phyloP scores from a whole-genome alignment of 495 filamentous ascomycete species.

The Hypomontagnella monticulosa region DNA sequence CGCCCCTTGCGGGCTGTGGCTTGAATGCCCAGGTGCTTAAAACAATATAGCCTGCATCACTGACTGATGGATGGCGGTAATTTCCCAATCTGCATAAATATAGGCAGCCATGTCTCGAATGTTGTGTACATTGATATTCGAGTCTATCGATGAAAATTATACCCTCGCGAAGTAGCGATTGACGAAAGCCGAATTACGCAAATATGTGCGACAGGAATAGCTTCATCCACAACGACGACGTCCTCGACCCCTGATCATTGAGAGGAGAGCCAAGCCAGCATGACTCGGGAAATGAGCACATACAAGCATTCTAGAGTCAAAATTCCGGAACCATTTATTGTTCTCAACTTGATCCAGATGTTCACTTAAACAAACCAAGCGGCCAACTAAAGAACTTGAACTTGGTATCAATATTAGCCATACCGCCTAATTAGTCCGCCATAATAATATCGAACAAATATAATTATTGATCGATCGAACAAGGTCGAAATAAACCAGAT shows the following conservation, averaged over 20 bases:
- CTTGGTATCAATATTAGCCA: neutral
- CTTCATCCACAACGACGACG: neutral
- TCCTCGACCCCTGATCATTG: slow-evolving; percentile 6
- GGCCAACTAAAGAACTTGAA: neutral
- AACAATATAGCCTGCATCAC: neutral
- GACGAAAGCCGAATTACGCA: neutral
- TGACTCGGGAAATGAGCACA: slow-evolving; percentile 2
- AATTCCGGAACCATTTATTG: neutral
- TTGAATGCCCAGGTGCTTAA: slow-evolving; percentile 9
- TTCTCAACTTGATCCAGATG: neutral
- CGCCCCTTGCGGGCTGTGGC: slow-evolving; percentile 20
- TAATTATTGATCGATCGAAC: neutral
- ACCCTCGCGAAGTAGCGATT: neutral
- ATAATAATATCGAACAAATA: neutral
- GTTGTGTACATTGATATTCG: no score
- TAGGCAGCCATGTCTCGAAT: no score
- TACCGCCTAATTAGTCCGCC: neutral
- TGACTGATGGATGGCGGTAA: neutral
- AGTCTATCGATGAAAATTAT: no score
- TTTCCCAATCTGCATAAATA: neutral
- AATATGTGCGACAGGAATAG: neutral
- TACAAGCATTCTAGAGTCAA: neutral
- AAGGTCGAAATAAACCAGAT: no score
- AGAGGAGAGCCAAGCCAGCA: neutral
- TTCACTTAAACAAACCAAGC: neutral